A percentile compares a stretch with the other conserved stretches of the same genome.
These are phyloP conservation scores for Suillus lakei DNA, from an alignment of 768 basidiomycete genomes.

Conservation along the genomic window DNA sequence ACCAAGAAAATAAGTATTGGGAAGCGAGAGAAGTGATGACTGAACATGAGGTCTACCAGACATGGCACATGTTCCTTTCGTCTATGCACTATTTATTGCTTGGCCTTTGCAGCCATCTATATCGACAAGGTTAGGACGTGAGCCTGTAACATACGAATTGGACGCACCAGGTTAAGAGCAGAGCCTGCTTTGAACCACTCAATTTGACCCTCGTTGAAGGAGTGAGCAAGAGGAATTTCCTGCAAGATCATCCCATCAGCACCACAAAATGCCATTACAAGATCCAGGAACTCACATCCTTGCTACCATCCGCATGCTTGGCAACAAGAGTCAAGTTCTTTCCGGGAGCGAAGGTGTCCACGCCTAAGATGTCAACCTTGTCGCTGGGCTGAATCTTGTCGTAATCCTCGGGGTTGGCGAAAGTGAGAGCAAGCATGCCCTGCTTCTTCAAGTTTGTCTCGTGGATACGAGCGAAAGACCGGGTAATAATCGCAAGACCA, in stretches of 20 bases:
- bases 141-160: too few species aligned
- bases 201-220: conserved; percentile 97
- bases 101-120: conserved; percentile 74
- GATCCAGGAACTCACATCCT: conserved; percentile 51
- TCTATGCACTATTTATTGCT: conserved; percentile 34
- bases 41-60: not conserved
- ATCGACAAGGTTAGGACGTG: conserved; percentile 14
- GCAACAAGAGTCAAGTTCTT: conserved; percentile 84
- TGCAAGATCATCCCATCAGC: conserved; percentile 32
- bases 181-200: conserved; percentile 99
- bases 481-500: conserved; percentile 93
- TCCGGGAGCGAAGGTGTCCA: conserved; percentile 88
- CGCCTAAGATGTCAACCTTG: conserved; percentile 86
- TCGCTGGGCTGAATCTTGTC: conserved; percentile 89
- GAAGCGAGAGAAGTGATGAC: not conserved
- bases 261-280: not conserved
- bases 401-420: conserved; percentile 91
- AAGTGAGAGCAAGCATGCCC: conserved; percentile 96
- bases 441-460: conserved; percentile 99
- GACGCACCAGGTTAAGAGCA: conserved; percentile 82
- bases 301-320: conserved; percentile 83
- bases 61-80: not conserved
- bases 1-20: not conserved
- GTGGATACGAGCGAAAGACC: conserved; percentile 97
- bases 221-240: conserved; percentile 83